Base-by-base conservation (phyloP, 148 eudicot species). In the Arbutus unedo region DNA sequence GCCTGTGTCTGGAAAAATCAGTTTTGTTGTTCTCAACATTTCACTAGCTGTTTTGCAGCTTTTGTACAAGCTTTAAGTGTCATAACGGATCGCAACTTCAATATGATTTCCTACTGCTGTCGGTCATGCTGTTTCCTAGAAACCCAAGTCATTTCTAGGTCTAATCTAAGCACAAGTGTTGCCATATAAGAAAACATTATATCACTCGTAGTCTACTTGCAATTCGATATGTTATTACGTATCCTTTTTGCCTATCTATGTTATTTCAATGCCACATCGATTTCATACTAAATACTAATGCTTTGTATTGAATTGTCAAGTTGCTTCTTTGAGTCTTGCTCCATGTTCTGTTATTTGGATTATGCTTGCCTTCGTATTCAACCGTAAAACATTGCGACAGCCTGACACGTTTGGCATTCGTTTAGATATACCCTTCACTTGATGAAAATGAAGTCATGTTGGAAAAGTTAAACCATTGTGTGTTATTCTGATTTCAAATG, bases 321-420 rank as follows among this genome's bases (percentile, higher is more conserved):
- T 31, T 53, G 47, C 43, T 56, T 31, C 68, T 57, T 18, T 16
- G 11, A 38, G 25, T 9, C 10, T 64, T 64, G 15, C 14, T 64
- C 70, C 41, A 31, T 23, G 70, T 78, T 57, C 70, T 23, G 70
- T 78, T 57, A 51, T 18, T 78, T 78, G 50, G 14, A 44, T 76
- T 76, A 6, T 51, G 9, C 57, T 50, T 51, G 44, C 78, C 44
- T 50, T 23, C 44, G 11, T 23, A 51, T 50, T 47, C 6, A 10
- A 47, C 54, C n/a, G 38, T 74, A 25, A 73, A 45, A 13, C 77
- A 43, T 25, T 74, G 54, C 19, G 19, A 9, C 8, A 43, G 16
- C 44, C n/a, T 48, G 78, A 23, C 78, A 16, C 56, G 7, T 48
- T 47, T 73, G 25, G 8, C 51, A 43, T 19, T 73, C 45, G 6